Percentiles rank a stretch among this genome's conserved stretches.
Conservation (phyloP, 768 basidiomycete genomes). For the Lentinula lateritia region DNA sequence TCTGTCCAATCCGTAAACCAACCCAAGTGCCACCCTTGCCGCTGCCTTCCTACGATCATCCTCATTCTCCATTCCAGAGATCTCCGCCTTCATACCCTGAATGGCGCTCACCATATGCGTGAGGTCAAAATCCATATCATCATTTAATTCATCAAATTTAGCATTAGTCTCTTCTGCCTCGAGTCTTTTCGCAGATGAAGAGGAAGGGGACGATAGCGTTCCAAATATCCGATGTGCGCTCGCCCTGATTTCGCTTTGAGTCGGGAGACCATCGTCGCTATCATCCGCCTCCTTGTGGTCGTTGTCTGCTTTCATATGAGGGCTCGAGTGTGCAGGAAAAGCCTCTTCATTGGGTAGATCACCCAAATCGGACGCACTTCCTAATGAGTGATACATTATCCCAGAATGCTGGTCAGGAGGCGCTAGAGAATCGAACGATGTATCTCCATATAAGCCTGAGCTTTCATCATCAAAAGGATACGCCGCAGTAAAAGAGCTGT, state of each 20-base stretch:
- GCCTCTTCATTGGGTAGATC: conserved; percentile 30
- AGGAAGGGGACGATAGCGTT: not conserved
- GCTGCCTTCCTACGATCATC: conserved; percentile 63
- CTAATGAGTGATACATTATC: conserved; percentile 44
- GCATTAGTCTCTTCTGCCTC: not conserved
- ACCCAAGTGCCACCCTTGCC: conserved; percentile 64
- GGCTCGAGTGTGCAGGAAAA: not conserved
- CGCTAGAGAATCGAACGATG: conserved; percentile 14
- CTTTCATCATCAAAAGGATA: not conserved
- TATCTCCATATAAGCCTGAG: conserved; percentile 9
- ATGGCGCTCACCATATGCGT: conserved; percentile 53
- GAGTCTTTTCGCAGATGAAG: not conserved
- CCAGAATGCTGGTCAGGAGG: conserved; percentile 12
- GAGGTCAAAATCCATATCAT: conserved; percentile 54
- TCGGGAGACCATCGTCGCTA: conserved; percentile 39
- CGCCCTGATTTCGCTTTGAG: conserved; percentile 40
- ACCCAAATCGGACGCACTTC: conserved; percentile 57
- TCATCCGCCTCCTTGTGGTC: conserved; percentile 10
- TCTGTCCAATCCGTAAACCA: conserved; percentile 61
- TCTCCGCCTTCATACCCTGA: conserved; percentile 71
- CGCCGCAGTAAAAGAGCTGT: not conserved
- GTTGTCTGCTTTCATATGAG: conserved; percentile 9
- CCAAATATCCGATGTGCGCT: conserved; percentile 51
- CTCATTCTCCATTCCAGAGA: conserved; percentile 58
- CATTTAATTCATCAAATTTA: conserved; percentile 24